Evolutionary conservation across 768 basidiomycete genomes (phyloP).

Genomic region (Serpula lacrymans): DNA sequence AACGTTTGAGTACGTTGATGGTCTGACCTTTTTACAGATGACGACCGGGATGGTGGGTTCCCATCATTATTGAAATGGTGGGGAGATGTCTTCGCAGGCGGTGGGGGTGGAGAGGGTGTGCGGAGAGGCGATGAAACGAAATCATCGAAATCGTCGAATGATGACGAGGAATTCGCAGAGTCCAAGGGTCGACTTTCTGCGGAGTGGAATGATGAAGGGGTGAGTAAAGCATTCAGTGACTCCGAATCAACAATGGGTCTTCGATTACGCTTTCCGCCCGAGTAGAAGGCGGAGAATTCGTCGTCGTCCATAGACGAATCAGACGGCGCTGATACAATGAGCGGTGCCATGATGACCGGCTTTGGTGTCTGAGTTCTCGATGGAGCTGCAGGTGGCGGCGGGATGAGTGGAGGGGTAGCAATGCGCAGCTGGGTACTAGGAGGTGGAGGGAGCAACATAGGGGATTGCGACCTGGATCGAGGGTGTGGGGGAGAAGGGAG

Average conservation of each 20-base stretch:
- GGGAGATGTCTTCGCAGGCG: conserved; percentile 31
- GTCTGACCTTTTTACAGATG: conserved; percentile 26
- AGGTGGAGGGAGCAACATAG: conserved; percentile 21
- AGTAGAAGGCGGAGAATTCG: conserved; percentile 53
- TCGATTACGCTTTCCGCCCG: too few relatives aligned
- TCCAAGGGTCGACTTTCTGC: conserved; percentile 11
- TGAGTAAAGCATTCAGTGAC: conserved; percentile 17
- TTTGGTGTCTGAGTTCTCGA: conserved; percentile 31
- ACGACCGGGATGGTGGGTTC: conserved; percentile 1
- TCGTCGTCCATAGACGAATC: conserved; percentile 21
- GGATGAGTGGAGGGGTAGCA: conserved; percentile 23
- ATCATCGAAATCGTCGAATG: conserved; percentile 47
- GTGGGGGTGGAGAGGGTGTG: conserved; percentile 46
- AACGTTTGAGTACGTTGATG: conserved; percentile 58
- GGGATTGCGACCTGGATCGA: conserved; percentile 14
- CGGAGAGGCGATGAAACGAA: conserved; percentile 40
- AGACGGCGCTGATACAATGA: conserved; percentile 10
- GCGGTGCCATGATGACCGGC: conserved; percentile 8
- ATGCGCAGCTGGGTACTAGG: conserved; percentile 18
- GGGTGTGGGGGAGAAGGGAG: conserved; percentile 16
- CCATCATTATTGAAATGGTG: conserved; percentile 6
- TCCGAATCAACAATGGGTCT: conserved; percentile 19
- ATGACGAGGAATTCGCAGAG: conserved; percentile 19
- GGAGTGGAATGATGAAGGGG: conserved; percentile 2
- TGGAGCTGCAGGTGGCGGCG: conserved; percentile 26